Conservation (phyloP, 2,329 filamentous ascomycete species). For the Trichocomaceae sp. region DNA sequence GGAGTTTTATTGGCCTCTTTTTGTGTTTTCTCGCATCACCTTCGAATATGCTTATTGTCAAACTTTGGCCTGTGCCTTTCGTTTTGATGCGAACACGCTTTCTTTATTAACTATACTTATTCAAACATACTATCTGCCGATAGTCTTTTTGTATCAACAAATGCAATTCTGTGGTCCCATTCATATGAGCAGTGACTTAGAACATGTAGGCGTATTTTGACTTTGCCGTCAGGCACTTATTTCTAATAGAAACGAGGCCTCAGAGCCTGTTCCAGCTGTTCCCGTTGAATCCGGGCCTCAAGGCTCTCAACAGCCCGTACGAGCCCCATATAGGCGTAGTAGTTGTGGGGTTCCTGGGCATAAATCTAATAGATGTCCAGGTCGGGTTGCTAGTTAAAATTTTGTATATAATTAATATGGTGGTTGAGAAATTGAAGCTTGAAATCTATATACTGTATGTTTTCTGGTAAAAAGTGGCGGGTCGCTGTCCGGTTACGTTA, state of each 20-base stretch:
- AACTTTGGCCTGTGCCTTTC: conserved; percentile 7
- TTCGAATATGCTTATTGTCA: conserved; percentile 7
- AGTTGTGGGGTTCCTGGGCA: too few species aligned
- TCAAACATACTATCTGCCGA: conserved; percentile 7
- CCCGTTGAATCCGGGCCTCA: too few species aligned
- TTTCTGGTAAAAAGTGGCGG: neutral
- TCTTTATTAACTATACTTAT: conserved; percentile 5
- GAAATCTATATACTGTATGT: neutral
- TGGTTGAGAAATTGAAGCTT: neutral
- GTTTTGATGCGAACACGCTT: conserved; percentile 10
- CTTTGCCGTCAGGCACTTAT: too few species aligned
- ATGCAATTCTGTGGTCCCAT: conserved; percentile 6
- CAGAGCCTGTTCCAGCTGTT: too few species aligned
- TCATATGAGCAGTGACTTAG: neutral
- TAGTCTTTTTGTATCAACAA: conserved; percentile 12
- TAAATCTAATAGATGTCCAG: too few species aligned
- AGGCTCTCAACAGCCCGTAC: too few species aligned
- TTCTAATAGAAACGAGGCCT: too few species aligned
- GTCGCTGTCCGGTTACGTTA: too few species aligned
- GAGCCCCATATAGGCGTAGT: too few species aligned
- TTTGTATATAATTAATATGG: too few species aligned
- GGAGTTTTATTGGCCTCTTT: conserved; percentile 20
- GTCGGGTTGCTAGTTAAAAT: too few species aligned
- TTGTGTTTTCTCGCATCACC: conserved; percentile 4
- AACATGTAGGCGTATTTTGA: neutral